Base-by-base conservation (phyloP, 352 stramenopile genomes). In the Pythium guiyangense region DNA sequence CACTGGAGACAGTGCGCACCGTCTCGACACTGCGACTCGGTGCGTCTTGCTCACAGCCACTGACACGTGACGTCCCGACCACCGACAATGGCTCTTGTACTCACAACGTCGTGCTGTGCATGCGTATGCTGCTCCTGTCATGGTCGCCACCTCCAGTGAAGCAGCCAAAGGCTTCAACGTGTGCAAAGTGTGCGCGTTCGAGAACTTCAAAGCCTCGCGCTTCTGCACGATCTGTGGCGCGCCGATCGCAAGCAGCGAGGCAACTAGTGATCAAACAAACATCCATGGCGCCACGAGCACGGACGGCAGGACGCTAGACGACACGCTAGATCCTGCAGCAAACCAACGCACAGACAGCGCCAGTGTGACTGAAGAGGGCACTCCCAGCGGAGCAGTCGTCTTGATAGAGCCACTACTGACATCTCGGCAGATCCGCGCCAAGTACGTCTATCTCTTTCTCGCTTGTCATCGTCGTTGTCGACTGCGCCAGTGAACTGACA, bases 161-260 rank as follows among this genome's bases (percentile, higher is more conserved):
- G 73, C 75, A 4, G 64, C 76, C 15, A 78, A 77, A 43, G 75
- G 75, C 12, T 84, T 70, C 55, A 57, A 74, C 12, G 53, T 56
- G 25, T 86, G 75, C 54, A 27, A 37, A 25, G 62, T 83, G 43
- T 86, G 75, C 37, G 68, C 65, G 51, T 86, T 86, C 52, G 73
- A 79, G 57, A 86, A 86, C 67, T 86, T 84, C 60, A 80, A 84
- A 56, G 57, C 68, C 27, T 61, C 67, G 27, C 62, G 62, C 35
- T 77, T 76, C 62, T 86, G 75, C 52, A 70, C 59, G 11, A 48
- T 84, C 37, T 86, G 75, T 43, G 73, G 75, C 14, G 67, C 77
- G 45, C 43, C 59, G 35, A 65, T 85, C 54, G 57, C 59, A 18
- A 50, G 3, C 22, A 35, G 31, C 35, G 46, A 47, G 15, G 18